Base-by-base conservation (phyloP, 2,329 filamentous ascomycete species). In the Sclerotinia trifoliorum region DNA sequence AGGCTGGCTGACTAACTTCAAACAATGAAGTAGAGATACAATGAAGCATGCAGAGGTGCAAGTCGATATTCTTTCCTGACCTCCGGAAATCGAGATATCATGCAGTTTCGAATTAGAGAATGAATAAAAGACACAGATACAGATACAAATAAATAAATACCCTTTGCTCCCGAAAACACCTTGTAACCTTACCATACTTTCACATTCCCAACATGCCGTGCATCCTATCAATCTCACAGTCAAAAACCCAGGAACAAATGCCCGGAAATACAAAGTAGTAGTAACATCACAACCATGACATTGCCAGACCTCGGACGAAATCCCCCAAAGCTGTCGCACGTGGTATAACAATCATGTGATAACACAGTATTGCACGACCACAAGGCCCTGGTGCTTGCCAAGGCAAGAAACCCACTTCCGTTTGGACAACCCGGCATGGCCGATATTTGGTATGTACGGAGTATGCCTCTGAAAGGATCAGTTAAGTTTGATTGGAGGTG, bases 311-410 rank as follows among this genome's bases (percentile, higher is more conserved):
- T 49, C 21, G 58, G 44, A 61, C 26, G 58, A 49, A 39, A 62
- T 35, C 19, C 5, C 24, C 15, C 57, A 13, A 35, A 35, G 44
- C 21, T 26, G 29, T 51, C n/a, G 60, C 46, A 62, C 60, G 60
- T 62, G 60, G 60, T 39, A 51, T 8, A 62, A 10, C 58, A 35
- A 35, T 62, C 58, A 62, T 62, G 58, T 62, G 58, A 39, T 13
- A 39, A n/a, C 42, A 35, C 44, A 61, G n/a, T 26, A 48, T 46
- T 29, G 57, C 24, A 46, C 57, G 46, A 46, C 13, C 13, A 5
- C 5, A n/a, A 35, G 10, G 55, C 32, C 57, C 57, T 32, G 26
- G 26, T 54, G 44, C 42, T 48, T 48, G 57, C 44, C 57, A 61
- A 61, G 57, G 57, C 44, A 48, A 48, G n/a, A 24, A 48, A 1